Evolutionary conservation across 2,329 filamentous ascomycete genomes (phyloP).

Genomic region (Botrytis porri): DNA sequence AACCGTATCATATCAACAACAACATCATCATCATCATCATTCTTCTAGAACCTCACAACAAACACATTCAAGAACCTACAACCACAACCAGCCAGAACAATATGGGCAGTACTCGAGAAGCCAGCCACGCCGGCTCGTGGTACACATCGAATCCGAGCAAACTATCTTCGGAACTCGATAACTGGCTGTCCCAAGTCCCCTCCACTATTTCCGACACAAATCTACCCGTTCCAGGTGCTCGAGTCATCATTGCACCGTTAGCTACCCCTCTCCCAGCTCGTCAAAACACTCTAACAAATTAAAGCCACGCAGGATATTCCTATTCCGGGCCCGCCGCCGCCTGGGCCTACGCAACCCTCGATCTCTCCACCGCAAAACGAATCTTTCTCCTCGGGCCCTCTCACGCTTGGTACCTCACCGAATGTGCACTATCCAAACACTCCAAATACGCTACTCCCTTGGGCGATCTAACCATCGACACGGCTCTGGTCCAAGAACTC

Average conservation of each 20-base stretch:
- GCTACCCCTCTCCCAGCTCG: slow-evolving; percentile 38
- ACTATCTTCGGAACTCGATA: slow-evolving; percentile 69
- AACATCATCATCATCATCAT: not conserved
- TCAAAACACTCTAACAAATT: not conserved
- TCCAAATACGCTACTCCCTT: slow-evolving; percentile 70
- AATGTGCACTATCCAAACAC: slow-evolving; percentile 73
- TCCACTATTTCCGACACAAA: slow-evolving; percentile 54
- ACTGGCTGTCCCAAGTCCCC: slow-evolving; percentile 71
- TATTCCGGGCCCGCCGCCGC: slow-evolving; percentile 92
- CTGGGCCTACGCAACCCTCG: slow-evolving; percentile 88
- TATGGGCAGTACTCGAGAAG: slow-evolving; percentile 47
- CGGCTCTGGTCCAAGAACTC: slow-evolving; percentile 50
- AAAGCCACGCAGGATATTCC: slow-evolving; percentile 85
- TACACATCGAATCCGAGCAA: slow-evolving; percentile 61
- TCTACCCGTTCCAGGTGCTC: slow-evolving; percentile 70
- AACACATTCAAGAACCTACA: not conserved
- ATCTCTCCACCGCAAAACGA: slow-evolving; percentile 72
- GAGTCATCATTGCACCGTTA: slow-evolving; percentile 91
- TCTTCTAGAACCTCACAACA: not conserved
- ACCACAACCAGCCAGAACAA: not conserved
- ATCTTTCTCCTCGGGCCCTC: slow-evolving; percentile 92
- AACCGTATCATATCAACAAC: not conserved
- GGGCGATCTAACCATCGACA: slow-evolving; percentile 66
- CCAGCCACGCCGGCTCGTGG: slow-evolving; percentile 85
- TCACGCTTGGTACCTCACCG: slow-evolving; percentile 77